Percentiles rank a stretch among this genome's conserved stretches.
phyloP scores from a whole-genome alignment of 163 green algal genomes.

The Trebouxia gelatinosa region DNA sequence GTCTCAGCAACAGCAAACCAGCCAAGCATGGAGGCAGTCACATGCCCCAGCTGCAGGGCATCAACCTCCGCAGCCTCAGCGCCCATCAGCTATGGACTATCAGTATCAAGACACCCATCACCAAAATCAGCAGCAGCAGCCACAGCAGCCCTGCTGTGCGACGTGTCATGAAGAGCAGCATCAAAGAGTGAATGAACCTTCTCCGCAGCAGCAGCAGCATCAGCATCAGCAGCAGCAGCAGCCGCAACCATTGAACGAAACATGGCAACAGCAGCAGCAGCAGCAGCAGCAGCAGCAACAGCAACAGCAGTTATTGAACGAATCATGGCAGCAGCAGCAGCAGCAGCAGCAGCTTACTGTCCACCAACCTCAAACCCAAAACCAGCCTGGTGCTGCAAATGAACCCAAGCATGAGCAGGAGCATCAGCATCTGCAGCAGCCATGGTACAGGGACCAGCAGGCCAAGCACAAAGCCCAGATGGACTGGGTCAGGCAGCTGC shows the following conservation, averaged over 20 bases:
- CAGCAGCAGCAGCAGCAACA: no score
- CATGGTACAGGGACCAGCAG: slow-evolving; percentile 1
- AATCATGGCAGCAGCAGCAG: not conserved
- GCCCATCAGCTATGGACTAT: not conserved
- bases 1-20: not conserved
- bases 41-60: no score
- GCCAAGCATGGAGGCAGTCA: not conserved
- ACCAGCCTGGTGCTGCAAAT: not conserved
- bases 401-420: not conserved
- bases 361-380: no score
- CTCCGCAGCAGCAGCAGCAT: no score
- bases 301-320: no score
- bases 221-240: no score
- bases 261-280: no score
- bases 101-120: not conserved
- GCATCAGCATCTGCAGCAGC: not conserved
- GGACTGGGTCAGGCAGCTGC: slow-evolving; percentile 8
- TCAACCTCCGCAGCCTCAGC: no score
- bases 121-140: not conserved
- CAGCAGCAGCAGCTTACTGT: not conserved
- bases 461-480: slow-evolving; percentile 9
- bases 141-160: no score
- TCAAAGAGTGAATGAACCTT: no score
- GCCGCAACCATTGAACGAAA: no score
- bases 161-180: no score